Evolutionary conservation across 805 yeast species (phyloP).

Genomic region (Yarrowia sp.): DNA sequence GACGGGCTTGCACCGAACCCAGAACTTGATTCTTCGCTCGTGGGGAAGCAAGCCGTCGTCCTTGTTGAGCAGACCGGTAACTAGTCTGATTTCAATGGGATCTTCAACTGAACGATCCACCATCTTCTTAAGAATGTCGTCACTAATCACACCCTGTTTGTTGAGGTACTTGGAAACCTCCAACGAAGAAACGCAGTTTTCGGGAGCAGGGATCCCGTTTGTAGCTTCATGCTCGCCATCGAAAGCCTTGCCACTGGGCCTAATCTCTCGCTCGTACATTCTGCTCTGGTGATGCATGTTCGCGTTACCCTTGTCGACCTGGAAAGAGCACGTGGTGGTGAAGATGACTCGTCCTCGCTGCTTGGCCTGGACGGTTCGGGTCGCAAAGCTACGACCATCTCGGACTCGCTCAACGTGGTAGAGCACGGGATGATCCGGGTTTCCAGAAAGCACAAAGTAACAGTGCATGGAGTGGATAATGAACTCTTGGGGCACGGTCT

Average conservation of each 20-base stretch:
- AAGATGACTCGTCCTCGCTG: slow-evolving; percentile 53
- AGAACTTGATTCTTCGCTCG: slow-evolving; percentile 23
- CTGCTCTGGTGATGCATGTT: slow-evolving; percentile 24
- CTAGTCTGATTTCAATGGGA: slow-evolving; percentile 29
- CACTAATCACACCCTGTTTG: slow-evolving; percentile 27
- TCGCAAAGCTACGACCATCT: slow-evolving; percentile 50
- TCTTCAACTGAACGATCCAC: slow-evolving; percentile 32
- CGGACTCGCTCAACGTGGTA: slow-evolving; percentile 53
- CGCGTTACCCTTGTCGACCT: slow-evolving; percentile 31
- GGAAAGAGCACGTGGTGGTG: slow-evolving; percentile 49
- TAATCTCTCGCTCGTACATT: slow-evolving; percentile 1
- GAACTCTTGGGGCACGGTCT: slow-evolving; percentile 26
- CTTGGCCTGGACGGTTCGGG: slow-evolving; percentile 50
- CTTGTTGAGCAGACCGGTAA: slow-evolving; percentile 12
- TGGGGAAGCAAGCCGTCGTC: slow-evolving; percentile 21
- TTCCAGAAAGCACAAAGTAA: slow-evolving; percentile 27
- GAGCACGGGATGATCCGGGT: slow-evolving; percentile 40
- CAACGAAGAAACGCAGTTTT: background rate
- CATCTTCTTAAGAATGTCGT: slow-evolving; percentile 29
- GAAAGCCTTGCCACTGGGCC: background rate
- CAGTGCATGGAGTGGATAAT: slow-evolving; percentile 28
- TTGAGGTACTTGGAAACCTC: slow-evolving; percentile 15
- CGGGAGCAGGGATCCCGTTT: slow-evolving; percentile 18
- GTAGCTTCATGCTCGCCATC: slow-evolving; percentile 19
- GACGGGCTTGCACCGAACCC: slow-evolving; percentile 26